These are phyloP conservation scores for Tylopilus sp. DNA, from an alignment of 1,284 basidiomycete genomes.

Conservation along the genomic window DNA sequence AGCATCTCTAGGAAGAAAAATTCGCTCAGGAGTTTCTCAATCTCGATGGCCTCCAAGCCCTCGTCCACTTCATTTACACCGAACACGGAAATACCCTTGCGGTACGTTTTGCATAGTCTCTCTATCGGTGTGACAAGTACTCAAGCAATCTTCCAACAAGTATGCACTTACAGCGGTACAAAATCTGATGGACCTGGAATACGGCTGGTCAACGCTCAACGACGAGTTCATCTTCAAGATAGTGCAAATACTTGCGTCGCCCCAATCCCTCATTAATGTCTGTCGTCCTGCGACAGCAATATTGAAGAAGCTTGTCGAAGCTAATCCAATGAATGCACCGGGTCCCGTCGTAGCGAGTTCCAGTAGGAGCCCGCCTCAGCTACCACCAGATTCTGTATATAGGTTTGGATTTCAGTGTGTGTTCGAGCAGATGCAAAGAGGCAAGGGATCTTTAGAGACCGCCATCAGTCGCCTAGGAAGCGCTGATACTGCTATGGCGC, in stretches of 20 bases:
- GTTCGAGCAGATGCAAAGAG: constrained; percentile 74
- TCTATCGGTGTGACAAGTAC: constrained; percentile 4
- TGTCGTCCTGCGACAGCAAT: constrained; percentile 96
- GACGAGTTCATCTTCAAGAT: constrained; percentile 72
- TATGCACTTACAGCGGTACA: constrained; percentile 84
- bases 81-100: constrained; percentile 84
- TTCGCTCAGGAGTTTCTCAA: constrained; percentile 85
- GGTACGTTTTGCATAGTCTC: constrained; percentile 42
- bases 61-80: constrained; percentile 70
- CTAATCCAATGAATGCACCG: constrained; percentile 64
- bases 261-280: constrained; percentile 84
- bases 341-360: constrained; percentile 56
- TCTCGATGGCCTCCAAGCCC: constrained; percentile 68
- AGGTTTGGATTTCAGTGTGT: constrained; percentile 83
- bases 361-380: constrained; percentile 50
- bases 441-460: constrained; percentile 63
- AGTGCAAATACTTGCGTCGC: constrained; percentile 76
- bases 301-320: constrained; percentile 82
- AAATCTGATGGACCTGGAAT: constrained; percentile 80
- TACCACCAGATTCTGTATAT: constrained; percentile 64
- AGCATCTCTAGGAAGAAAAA: constrained; percentile 66
- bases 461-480: constrained; percentile 78
- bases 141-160: constrained; percentile 35
- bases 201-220: constrained; percentile 75
- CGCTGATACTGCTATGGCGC: constrained; percentile 79